phyloP scores from a whole-genome alignment of 2,329 filamentous ascomycete species.

The Lasiodiplodia theobromae region DNA sequence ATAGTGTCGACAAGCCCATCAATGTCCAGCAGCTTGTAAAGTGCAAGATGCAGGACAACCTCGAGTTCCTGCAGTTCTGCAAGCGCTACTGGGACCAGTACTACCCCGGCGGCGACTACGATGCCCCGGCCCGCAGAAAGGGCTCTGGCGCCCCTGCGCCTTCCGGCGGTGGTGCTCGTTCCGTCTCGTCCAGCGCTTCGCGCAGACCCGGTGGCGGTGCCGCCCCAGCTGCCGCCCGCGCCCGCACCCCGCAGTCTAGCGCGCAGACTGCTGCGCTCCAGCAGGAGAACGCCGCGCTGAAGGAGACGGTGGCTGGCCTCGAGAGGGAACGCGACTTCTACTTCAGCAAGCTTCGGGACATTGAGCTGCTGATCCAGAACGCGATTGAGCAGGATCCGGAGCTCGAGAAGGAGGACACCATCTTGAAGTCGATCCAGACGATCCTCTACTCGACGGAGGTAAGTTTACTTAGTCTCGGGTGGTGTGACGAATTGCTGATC shows the following conservation, averaged over 20 bases:
- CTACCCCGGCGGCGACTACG: conserved; percentile 96
- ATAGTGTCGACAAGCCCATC: conserved; percentile 87
- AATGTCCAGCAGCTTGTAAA: conserved; percentile 90
- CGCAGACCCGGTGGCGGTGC: conserved; percentile 52
- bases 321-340: conserved; percentile 99
- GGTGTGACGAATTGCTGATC: neutral
- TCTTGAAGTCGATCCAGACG: conserved; percentile 94
- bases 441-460: conserved; percentile 97
- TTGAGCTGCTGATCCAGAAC: conserved; percentile 91
- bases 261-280: conserved; percentile 75
- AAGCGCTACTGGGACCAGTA: conserved; percentile 99
- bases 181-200: conserved; percentile 51
- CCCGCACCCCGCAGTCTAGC: conserved; percentile 55
- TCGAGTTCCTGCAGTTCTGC: conserved; percentile 97
- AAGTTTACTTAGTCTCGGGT: conserved; percentile 33
- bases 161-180: conserved; percentile 51
- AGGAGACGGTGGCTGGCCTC: conserved; percentile 92
- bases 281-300: conserved; percentile 85
- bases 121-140: conserved; percentile 85
- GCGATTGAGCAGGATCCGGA: conserved; percentile 92
- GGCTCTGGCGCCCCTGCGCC: conserved; percentile 68
- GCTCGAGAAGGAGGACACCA: conserved; percentile 89
- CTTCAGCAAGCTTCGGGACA: conserved; percentile 97
- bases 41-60: conserved; percentile 99
- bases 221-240: conserved; percentile 47